Percentiles rank a stretch among this genome's conserved stretches.
Conservation (phyloP, 2,329 filamentous ascomycete genomes). For the Teratosphaeria destructans region DNA sequence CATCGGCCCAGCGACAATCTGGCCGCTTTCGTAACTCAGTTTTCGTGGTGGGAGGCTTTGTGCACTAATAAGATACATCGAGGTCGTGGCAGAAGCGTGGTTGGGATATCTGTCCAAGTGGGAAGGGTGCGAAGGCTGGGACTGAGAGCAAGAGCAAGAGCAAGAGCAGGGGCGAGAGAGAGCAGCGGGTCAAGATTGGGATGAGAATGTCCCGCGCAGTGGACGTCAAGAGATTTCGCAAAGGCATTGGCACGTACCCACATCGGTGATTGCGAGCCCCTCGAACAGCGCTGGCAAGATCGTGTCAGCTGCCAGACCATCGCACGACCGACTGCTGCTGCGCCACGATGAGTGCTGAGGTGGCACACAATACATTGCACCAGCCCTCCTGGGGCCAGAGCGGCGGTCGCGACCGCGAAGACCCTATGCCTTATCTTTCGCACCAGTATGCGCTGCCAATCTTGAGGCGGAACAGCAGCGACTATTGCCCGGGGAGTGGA, state of each 20-base stretch:
- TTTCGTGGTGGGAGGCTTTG: not conserved
- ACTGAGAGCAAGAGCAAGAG: not conserved
- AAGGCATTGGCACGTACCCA: constrained; percentile 26
- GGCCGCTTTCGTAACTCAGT: not conserved
- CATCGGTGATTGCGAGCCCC: constrained; percentile 17
- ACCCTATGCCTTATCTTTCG: constrained; percentile 19
- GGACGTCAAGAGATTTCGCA: constrained; percentile 22
- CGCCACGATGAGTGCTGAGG: constrained; percentile 21
- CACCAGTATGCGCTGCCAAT: constrained; percentile 23
- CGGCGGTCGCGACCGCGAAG: constrained; percentile 1
- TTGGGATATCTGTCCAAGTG: not conserved
- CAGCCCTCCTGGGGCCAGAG: constrained; percentile 1
- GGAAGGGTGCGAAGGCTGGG: not conserved
- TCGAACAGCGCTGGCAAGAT: constrained; percentile 7
- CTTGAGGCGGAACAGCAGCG: constrained; percentile 7
- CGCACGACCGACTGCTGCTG: constrained; percentile 5
- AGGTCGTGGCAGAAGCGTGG: not conserved
- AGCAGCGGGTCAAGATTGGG: not conserved
- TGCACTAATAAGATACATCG: not conserved
- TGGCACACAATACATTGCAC: constrained; percentile 11
- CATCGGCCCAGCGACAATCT: not conserved
- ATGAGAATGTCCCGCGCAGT: constrained; percentile 21
- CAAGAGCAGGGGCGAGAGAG: not conserved
- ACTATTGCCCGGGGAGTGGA: constrained; percentile 8
- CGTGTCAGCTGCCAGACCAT: not conserved